phyloP scores from a whole-genome alignment of 768 basidiomycete species.

The Mycena haematopus region DNA sequence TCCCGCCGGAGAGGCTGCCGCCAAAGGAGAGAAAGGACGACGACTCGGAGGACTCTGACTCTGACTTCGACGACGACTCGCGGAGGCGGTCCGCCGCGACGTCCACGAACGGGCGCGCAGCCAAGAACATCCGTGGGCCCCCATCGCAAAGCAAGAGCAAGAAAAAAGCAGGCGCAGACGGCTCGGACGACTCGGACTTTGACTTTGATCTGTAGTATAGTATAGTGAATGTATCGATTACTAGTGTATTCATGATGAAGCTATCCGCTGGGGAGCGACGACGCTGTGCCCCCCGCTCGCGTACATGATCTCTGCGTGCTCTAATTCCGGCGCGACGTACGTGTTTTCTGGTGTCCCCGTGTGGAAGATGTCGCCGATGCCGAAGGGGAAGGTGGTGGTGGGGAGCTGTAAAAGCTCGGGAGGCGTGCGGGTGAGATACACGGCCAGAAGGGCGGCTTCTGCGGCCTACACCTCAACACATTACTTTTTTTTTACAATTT shows the following conservation, averaged over 20 bases:
- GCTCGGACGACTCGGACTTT: slow-evolving; percentile 81
- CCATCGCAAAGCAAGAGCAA: slow-evolving; percentile 29
- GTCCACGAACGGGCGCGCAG: slow-evolving; percentile 54
- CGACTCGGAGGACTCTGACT: slow-evolving; percentile 41
- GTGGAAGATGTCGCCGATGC: slow-evolving; percentile 60
- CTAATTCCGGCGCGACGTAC: slow-evolving; percentile 63
- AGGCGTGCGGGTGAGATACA: slow-evolving; percentile 84
- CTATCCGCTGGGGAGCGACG: slow-evolving; percentile 16
- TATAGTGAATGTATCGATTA: slow-evolving; percentile 3
- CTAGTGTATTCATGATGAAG: slow-evolving; percentile 22
- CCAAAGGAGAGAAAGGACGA: slow-evolving; percentile 36
- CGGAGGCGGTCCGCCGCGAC: slow-evolving; percentile 63
- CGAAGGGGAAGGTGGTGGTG: slow-evolving; percentile 71
- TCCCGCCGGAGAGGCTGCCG: slow-evolving; percentile 56
- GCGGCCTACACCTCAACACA: slow-evolving; percentile 66
- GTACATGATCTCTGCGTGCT: slow-evolving; percentile 70
- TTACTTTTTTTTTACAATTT: not conserved
- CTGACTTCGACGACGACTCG: slow-evolving; percentile 54
- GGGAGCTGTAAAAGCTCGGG: slow-evolving; percentile 72
- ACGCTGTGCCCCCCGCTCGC: slow-evolving; percentile 69
- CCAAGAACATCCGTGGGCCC: slow-evolving; percentile 64
- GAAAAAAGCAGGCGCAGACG: slow-evolving; percentile 40
- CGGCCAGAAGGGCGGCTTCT: slow-evolving; percentile 82
- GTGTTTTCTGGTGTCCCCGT: slow-evolving; percentile 45
- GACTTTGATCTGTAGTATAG: slow-evolving; percentile 68